phyloP scores from a whole-genome alignment of 495 filamentous ascomycete genomes.

The Glonium stellatum region DNA sequence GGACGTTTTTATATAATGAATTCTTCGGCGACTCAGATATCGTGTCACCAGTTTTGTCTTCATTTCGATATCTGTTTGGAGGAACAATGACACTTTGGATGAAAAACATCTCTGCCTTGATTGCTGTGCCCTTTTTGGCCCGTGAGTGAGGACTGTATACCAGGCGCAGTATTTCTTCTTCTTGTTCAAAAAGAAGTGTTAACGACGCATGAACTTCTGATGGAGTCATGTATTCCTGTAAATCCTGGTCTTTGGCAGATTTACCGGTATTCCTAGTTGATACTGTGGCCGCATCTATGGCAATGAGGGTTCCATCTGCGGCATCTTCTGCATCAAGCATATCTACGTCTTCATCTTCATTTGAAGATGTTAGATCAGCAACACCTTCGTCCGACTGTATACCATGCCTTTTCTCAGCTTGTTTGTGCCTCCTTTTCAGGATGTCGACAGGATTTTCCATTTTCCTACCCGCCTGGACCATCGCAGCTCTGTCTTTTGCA shows the following conservation, averaged over 20 bases:
- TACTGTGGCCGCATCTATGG: slow-evolving; percentile 33
- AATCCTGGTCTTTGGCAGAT: slow-evolving; percentile 30
- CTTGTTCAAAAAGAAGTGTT: slow-evolving; percentile 74
- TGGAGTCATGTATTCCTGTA: slow-evolving; percentile 62
- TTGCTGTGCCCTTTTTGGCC: slow-evolving; percentile 42
- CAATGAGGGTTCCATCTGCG: slow-evolving; percentile 34
- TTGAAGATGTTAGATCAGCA: slow-evolving; percentile 49
- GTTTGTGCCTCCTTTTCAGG: slow-evolving; percentile 22
- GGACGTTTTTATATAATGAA: slow-evolving; percentile 68
- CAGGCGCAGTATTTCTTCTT: slow-evolving; percentile 69
- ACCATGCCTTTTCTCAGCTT: slow-evolving; percentile 19
- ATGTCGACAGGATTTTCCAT: slow-evolving; percentile 54
- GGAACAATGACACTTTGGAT: slow-evolving; percentile 76
- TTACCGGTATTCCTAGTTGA: slow-evolving; percentile 34
- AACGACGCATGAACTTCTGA: slow-evolving; percentile 71
- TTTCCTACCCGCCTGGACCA: slow-evolving; percentile 62
- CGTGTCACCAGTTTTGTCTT: slow-evolving; percentile 68
- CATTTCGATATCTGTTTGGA: slow-evolving; percentile 87
- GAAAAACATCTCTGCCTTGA: slow-evolving; percentile 88
- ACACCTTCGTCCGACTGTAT: slow-evolving; percentile 60
- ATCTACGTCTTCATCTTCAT: slow-evolving; percentile 40
- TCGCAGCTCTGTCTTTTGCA: slow-evolving; percentile 63
- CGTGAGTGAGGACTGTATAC: slow-evolving; percentile 71
- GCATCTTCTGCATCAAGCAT: slow-evolving; percentile 43
- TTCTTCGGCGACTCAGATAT: slow-evolving; percentile 85